phyloP scores from a whole-genome alignment of 352 stramenopile genomes.

The Pythium aphanidermatum region DNA sequence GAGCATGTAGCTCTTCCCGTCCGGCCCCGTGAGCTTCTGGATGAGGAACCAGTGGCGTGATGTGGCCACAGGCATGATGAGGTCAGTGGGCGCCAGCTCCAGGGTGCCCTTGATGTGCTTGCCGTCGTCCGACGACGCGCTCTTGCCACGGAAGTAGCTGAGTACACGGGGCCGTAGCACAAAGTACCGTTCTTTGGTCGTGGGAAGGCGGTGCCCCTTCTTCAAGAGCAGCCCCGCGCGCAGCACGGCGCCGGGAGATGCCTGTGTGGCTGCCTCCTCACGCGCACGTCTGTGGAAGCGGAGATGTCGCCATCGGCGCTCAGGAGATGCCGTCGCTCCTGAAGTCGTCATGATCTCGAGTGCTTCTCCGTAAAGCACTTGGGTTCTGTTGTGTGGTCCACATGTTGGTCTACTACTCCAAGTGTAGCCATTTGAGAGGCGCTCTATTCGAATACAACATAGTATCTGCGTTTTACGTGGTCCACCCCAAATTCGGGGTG shows the following conservation, averaged over 20 bases:
- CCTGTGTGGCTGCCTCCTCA: background rate
- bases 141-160: constrained; percentile 19
- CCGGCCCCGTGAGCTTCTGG: constrained; percentile 39
- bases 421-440: constrained; percentile 9
- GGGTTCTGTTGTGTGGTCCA: constrained; percentile 11
- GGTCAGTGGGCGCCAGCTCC: constrained; percentile 30
- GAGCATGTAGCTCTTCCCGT: constrained; percentile 55
- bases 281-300: constrained; percentile 7
- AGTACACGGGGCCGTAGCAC: constrained; percentile 16
- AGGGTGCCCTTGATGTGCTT: constrained; percentile 24
- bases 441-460: background rate
- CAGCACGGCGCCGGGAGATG: constrained; percentile 5
- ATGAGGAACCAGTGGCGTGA: constrained; percentile 60
- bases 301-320: constrained; percentile 18
- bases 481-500: too few species aligned
- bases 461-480: too few species aligned
- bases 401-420: background rate
- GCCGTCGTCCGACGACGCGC: background rate
- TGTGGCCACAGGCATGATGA: constrained; percentile 20
- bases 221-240: constrained; percentile 20
- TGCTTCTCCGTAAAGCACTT: too few species aligned
- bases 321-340: background rate
- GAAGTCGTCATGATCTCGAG: background rate
- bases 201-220: constrained; percentile 23
- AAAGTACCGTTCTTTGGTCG: constrained; percentile 25